A percentile compares a stretch with the other conserved stretches of the same genome.
These are phyloP conservation scores for Penicillium salamii DNA, from an alignment of 495 filamentous ascomycete genomes.

Conservation along the genomic window DNA sequence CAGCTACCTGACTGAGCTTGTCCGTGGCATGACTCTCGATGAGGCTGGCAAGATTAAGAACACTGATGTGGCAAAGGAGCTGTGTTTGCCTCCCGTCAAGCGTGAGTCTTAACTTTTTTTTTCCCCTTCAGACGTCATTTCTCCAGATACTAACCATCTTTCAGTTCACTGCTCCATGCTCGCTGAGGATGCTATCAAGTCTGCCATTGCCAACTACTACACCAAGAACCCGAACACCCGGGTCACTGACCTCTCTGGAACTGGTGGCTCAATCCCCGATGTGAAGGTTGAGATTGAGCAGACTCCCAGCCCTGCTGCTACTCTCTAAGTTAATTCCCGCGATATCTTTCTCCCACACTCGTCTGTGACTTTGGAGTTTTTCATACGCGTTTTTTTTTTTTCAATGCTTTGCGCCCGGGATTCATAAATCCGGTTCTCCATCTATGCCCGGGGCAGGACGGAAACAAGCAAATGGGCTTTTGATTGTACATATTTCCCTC, in stretches of 20 bases:
- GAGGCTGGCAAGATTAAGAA: slow-evolving; percentile 89
- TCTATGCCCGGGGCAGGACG: background rate
- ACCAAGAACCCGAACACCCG: slow-evolving; percentile 82
- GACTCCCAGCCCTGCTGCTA: slow-evolving; percentile 26
- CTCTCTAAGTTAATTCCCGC: slow-evolving; percentile 21
- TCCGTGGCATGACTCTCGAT: slow-evolving; percentile 93
- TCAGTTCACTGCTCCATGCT: slow-evolving; percentile 98
- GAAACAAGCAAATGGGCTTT: slow-evolving; percentile 28
- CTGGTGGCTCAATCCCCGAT: slow-evolving; percentile 55
- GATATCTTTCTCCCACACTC: too few relatives aligned
- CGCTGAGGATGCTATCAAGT: slow-evolving; percentile 98
- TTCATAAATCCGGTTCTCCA: too few relatives aligned
- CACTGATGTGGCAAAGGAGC: slow-evolving; percentile 94
- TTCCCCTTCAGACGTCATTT: background rate
- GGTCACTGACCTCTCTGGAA: slow-evolving; percentile 71
- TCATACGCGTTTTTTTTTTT: slow-evolving; percentile 17
- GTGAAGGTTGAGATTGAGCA: slow-evolving; percentile 46
- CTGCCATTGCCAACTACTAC: slow-evolving; percentile 97
- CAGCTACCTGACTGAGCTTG: slow-evolving; percentile 87
- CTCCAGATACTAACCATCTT: slow-evolving; percentile 9
- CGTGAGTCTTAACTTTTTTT: slow-evolving; percentile 49
- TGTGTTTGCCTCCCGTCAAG: slow-evolving; percentile 96
- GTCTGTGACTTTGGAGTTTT: slow-evolving; percentile 8
- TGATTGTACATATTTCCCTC: slow-evolving; percentile 27
- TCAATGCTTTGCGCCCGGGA: background rate